Evolutionary conservation across 768 basidiomycete genomes (phyloP).

Genomic region (Mrakia blollopis): DNA sequence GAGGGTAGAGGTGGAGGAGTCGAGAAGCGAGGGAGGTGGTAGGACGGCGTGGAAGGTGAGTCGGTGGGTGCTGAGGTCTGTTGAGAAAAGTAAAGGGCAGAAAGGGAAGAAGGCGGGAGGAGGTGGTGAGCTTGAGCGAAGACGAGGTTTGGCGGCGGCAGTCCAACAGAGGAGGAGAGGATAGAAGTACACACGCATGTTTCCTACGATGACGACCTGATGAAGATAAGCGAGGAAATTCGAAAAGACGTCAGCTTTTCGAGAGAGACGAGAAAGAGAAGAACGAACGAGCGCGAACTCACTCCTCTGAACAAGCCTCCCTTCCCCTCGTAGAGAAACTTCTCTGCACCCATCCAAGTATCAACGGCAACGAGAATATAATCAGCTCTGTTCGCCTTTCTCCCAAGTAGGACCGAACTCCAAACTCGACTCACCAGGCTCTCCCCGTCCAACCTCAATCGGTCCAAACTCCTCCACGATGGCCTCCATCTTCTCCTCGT

Average conservation of each 20-base stretch:
- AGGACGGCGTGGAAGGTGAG: constrained; percentile 63
- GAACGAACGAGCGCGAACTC: too few species aligned
- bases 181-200: neutral
- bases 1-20: neutral
- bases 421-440: constrained; percentile 43
- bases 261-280: too few species aligned
- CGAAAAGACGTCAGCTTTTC: too few species aligned
- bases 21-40: constrained; percentile 45
- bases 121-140: too few species aligned
- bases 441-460: neutral
- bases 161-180: too few species aligned
- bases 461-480: constrained; percentile 58
- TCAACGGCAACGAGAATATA: neutral
- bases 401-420: constrained; percentile 40
- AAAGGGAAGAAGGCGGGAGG: too few species aligned
- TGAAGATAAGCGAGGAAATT: too few species aligned
- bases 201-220: constrained; percentile 35
- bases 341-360: constrained; percentile 48
- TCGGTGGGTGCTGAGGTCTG: constrained; percentile 57
- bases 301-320: constrained; percentile 51
- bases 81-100: too few species aligned
- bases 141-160: too few species aligned
- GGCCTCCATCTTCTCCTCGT: constrained; percentile 52
- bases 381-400: too few species aligned
- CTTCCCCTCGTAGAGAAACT: constrained; percentile 54